These are phyloP conservation scores for Ascocoryne sarcoides DNA, from an alignment of 2,329 filamentous ascomycete genomes.

Conservation along the genomic window DNA sequence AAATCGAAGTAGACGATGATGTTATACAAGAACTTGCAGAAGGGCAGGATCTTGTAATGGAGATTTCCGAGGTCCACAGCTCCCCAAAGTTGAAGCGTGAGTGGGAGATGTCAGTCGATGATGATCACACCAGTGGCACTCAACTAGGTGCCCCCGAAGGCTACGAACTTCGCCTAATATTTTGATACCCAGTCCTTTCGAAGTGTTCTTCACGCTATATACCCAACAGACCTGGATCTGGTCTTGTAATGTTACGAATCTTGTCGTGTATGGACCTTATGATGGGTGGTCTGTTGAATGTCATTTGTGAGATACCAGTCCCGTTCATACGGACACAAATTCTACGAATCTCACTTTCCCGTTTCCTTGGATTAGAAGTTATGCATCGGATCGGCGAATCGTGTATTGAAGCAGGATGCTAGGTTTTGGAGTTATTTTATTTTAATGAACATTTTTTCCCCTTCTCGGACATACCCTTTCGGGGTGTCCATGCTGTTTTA, in stretches of 20 bases:
- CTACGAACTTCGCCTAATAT: conserved; percentile 29
- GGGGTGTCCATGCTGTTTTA: not conserved
- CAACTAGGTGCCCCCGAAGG: conserved; percentile 22
- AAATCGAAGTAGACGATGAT: conserved; percentile 85
- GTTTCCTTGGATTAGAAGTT: not conserved
- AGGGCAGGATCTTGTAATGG: conserved; percentile 82
- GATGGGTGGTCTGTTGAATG: not conserved
- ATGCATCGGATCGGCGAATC: not conserved
- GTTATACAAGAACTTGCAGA: conserved; percentile 76
- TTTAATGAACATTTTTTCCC: not conserved
- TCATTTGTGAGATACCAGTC: not conserved
- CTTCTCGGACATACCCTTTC: not conserved
- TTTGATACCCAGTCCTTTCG: conserved; percentile 22
- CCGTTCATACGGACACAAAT: not conserved
- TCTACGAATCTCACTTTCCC: not conserved
- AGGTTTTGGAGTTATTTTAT: not conserved
- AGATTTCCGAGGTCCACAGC: conserved; percentile 37
- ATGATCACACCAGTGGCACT: conserved; percentile 23
- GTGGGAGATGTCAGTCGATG: conserved; percentile 54
- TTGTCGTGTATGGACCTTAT: no score
- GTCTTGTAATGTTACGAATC: conserved; percentile 6
- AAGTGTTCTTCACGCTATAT: conserved; percentile 12
- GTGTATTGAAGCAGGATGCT: not conserved
- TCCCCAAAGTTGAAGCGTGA: conserved; percentile 41
- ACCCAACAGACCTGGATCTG: conserved; percentile 15